Evolutionary conservation across 805 yeast species (phyloP), one percentile per base, ranked within the genome.

Genomic region (Lipomyces lipofer): DNA sequence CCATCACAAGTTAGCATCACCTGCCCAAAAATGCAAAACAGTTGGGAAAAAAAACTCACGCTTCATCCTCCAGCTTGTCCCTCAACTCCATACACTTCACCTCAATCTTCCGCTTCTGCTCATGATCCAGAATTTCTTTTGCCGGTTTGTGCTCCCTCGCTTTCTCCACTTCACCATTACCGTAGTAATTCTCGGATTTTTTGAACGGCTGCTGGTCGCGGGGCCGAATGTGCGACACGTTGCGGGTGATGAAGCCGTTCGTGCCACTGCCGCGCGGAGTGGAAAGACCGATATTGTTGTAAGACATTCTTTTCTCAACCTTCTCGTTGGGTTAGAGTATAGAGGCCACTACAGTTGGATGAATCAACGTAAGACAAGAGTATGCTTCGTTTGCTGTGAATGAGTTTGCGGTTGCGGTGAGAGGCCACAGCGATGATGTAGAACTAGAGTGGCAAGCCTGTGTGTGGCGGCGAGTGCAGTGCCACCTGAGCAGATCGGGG

Each of bases 221-320:
- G n/a, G 53, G 45, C 17, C 44, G 36, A 19, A 60, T 21, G 45
- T 59, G 35, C 13, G 67, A 54, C 13, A 19, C 38, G 43, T 68
- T 67, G 32, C 61, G 50, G 39, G 58, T 63, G 13, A 68, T 53
- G 44, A 52, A 66, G 19, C 71, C 71, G 43, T 56, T 66, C 17
- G 71, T 67, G 17, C 68, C 71, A 40, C 64, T 59, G 17, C 71
- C 71, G 8, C 69, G 53, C 9, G 71, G 64, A 1, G 70, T 66
- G 10, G 66, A 44, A 3, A 67, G 62, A 9, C 71, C 71, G 15
- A 67, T 67, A 15, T 66, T 66, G 56, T 67, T 67, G 55, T 68
- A 58, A 4, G 62, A 58, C 62, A 58, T 58, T 22, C 12, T 30
- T 9, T 38, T 36, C 13, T 3, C 40, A n/a, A n/a, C n/a, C n/a